Percentiles rank a stretch among this genome's conserved stretches.
Conservation (phyloP, 2,329 filamentous ascomycete species). For the Cytospora paraplurivora region DNA sequence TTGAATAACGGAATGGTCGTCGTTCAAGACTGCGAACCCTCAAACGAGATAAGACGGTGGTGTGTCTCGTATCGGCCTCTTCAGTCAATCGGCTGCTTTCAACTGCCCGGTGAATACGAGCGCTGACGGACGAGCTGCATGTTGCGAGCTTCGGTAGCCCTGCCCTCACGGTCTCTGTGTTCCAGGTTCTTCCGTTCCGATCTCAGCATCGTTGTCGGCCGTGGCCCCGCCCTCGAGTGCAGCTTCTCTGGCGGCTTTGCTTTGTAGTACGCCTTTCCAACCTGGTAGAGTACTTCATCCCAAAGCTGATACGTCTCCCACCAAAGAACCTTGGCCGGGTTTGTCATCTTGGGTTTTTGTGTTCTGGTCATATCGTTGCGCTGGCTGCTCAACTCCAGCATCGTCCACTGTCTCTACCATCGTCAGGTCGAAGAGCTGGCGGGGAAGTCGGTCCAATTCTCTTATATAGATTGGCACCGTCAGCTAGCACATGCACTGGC, state of each 20-base stretch:
- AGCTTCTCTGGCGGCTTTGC: constrained; percentile 9
- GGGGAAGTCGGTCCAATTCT: not conserved
- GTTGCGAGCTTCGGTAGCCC: constrained; percentile 3
- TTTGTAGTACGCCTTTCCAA: constrained; percentile 44
- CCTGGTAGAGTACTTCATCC: constrained; percentile 43
- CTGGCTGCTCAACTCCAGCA: not conserved
- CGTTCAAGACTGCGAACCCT: not conserved
- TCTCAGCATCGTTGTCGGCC: not conserved
- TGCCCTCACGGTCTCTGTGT: not conserved
- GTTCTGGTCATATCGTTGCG: not conserved
- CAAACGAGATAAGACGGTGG: not conserved
- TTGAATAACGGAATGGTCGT: not conserved
- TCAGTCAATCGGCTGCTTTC: not conserved
- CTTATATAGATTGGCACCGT: not conserved
- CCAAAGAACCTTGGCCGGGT: constrained; percentile 33
- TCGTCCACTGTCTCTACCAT: not conserved
- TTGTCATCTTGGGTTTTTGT: constrained; percentile 12
- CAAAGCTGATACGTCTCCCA: constrained; percentile 42
- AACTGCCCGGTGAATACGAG: constrained; percentile 9
- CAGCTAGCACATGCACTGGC: not conserved
- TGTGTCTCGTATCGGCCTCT: not conserved
- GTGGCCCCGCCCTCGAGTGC: constrained; percentile 2
- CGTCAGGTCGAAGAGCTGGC: not conserved
- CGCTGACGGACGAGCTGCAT: constrained; percentile 18
- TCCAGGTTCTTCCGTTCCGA: not conserved